phyloP scores from a whole-genome alignment of 768 basidiomycete species.

The Dictyophora rubrovolvata region DNA sequence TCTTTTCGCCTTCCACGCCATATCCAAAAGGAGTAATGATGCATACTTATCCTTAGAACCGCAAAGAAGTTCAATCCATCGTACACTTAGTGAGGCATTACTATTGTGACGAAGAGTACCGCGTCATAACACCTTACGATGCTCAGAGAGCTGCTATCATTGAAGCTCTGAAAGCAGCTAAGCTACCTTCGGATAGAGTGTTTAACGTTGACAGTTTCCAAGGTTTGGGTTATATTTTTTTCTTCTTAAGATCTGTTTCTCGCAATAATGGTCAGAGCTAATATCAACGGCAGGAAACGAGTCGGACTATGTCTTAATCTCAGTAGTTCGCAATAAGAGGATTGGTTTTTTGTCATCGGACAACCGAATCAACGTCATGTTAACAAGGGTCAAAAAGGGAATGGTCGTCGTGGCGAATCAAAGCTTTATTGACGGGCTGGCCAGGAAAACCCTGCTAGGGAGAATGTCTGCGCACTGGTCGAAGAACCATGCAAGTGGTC shows the following conservation, averaged over 20 bases:
- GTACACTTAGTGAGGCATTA: constrained; percentile 49
- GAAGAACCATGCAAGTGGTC: constrained; percentile 1
- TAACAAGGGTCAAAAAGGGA: constrained; percentile 64
- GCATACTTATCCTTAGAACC: constrained; percentile 44
- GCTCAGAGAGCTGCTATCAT: constrained; percentile 57
- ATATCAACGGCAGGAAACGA: constrained; percentile 57
- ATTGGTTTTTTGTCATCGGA: constrained; percentile 60
- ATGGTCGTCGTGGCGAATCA: constrained; percentile 67
- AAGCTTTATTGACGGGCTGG: constrained; percentile 48
- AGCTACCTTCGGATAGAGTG: constrained; percentile 44
- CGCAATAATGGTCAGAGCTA: too few relatives aligned
- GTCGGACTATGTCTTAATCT: constrained; percentile 66
- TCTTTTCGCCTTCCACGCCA: neutral
- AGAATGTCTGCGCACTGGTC: constrained; percentile 21
- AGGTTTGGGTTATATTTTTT: constrained; percentile 33
- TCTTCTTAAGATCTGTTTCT: constrained; percentile 2
- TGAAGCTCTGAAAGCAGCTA: constrained; percentile 35
- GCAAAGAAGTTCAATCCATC: constrained; percentile 43
- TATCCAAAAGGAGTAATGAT: too few relatives aligned
- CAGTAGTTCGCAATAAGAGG: constrained; percentile 50
- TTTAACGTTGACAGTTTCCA: constrained; percentile 78
- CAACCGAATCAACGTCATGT: constrained; percentile 80
- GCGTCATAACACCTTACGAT: constrained; percentile 78
- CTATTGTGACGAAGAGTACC: constrained; percentile 38
- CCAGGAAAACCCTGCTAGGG: constrained; percentile 38